Percentiles rank a stretch among this genome's conserved stretches.
Conservation (phyloP, 495 filamentous ascomycete species). For the Penicillium psychrofluorescens region DNA sequence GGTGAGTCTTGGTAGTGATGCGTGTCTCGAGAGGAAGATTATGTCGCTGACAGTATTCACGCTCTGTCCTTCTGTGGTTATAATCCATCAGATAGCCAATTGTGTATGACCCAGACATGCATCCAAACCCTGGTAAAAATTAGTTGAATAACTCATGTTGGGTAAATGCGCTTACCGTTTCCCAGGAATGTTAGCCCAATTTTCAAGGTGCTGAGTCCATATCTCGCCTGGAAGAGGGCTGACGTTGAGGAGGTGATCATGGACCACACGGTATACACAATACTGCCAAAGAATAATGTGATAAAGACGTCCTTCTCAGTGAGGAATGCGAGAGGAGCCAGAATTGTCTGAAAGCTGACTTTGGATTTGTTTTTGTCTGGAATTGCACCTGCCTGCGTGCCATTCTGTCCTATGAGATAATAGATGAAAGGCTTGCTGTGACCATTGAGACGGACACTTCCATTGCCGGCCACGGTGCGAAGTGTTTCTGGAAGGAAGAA, state of each 20-base stretch:
- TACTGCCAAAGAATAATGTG: slow-evolving; percentile 37
- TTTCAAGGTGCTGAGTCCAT: slow-evolving; percentile 25
- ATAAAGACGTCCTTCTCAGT: slow-evolving; percentile 38
- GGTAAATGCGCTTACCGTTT: slow-evolving; percentile 38
- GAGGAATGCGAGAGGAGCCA: slow-evolving; percentile 33
- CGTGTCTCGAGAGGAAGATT: slow-evolving; percentile 34
- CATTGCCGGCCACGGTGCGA: slow-evolving; percentile 66
- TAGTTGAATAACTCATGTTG: too few species aligned
- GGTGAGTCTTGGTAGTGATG: slow-evolving; percentile 32
- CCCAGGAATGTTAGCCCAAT: slow-evolving; percentile 37
- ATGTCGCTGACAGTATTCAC: slow-evolving; percentile 28
- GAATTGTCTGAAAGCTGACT: slow-evolving; percentile 26
- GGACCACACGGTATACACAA: slow-evolving; percentile 43
- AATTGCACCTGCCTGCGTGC: slow-evolving; percentile 9
- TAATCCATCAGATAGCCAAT: slow-evolving; percentile 35
- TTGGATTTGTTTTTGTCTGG: slow-evolving; percentile 16
- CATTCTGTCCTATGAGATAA: slow-evolving; percentile 23
- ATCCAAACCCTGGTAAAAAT: slow-evolving; percentile 14
- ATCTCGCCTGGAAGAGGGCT: slow-evolving; percentile 26
- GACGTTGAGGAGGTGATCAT: slow-evolving; percentile 45
- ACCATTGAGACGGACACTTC: slow-evolving; percentile 33
- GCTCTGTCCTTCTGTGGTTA: slow-evolving; percentile 29
- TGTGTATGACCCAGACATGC: slow-evolving; percentile 28
- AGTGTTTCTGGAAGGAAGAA: slow-evolving; percentile 64
- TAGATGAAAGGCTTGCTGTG: slow-evolving; percentile 33